A percentile compares a stretch with the other conserved stretches of the same genome.
Conservation (phyloP, 345 rosid species). For the Eutrema japonicum region DNA sequence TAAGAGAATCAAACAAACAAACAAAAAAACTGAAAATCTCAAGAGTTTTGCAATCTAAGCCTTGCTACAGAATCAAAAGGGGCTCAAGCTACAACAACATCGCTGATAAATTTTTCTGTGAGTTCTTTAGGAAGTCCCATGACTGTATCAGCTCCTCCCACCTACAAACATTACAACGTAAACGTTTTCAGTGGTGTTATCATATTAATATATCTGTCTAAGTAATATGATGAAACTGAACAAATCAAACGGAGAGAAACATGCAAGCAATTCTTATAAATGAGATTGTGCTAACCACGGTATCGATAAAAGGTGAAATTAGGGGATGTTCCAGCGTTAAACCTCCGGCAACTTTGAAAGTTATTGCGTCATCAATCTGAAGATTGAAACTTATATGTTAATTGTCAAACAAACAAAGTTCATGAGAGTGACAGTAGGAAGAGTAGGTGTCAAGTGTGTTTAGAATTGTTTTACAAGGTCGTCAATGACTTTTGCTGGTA, state of each 20-base stretch:
- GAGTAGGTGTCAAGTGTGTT: neutral
- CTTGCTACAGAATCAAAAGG: constrained; percentile 6
- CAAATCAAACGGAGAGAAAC: neutral
- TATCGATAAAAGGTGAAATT: constrained; percentile 71
- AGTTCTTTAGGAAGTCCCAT: constrained; percentile 93
- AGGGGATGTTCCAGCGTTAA: constrained; percentile 88
- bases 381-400: constrained; percentile 3
- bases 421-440: neutral
- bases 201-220: constrained; percentile 48
- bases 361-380: constrained; percentile 77
- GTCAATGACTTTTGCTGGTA: constrained; percentile 75
- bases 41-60: constrained; percentile 9
- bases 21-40: constrained; percentile 2
- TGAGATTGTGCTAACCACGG: constrained; percentile 58
- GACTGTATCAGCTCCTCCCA: constrained; percentile 78
- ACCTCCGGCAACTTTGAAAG: constrained; percentile 83
- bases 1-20: neutral
- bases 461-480: constrained; percentile 60
- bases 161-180: constrained; percentile 50
- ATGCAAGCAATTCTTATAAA: neutral
- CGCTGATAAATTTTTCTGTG: constrained; percentile 66
- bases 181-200: constrained; percentile 60
- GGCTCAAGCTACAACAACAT: constrained; percentile 46
- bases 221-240: neutral
- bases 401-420: neutral